Conservation (phyloP, 1,284 basidiomycete species). For the Lignosus rhinocerotis region DNA sequence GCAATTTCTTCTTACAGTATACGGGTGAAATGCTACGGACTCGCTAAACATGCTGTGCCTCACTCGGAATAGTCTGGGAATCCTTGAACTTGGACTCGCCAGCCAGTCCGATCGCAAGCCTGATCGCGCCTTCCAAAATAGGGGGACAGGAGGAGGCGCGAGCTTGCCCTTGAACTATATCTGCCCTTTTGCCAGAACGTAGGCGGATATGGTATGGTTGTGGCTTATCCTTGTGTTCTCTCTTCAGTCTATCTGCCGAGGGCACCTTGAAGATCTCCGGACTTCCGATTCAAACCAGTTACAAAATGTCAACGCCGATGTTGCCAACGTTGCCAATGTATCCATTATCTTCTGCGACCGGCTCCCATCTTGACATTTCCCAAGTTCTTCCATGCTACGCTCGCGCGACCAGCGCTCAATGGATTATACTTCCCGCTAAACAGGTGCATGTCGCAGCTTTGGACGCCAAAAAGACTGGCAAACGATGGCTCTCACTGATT, state of each 20-base stretch:
- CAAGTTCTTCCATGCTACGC: slow-evolving; percentile 22
- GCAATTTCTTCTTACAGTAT: background rate
- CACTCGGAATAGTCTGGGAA: background rate
- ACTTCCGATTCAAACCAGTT: background rate
- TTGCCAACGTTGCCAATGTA: slow-evolving; percentile 5
- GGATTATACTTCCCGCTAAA: slow-evolving; percentile 17
- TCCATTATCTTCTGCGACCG: background rate
- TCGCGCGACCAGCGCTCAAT: slow-evolving; percentile 6
- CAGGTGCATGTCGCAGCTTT: slow-evolving; percentile 23
- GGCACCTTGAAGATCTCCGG: background rate
- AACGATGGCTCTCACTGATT: slow-evolving; percentile 44
- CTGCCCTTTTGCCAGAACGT: background rate
- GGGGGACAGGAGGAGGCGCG: too few species aligned
- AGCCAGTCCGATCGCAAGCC: too few species aligned
- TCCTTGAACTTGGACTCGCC: background rate
- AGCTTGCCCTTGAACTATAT: background rate
- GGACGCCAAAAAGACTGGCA: slow-evolving; percentile 16
- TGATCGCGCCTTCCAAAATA: too few species aligned
- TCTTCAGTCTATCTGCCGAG: background rate
- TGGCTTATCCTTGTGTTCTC: background rate
- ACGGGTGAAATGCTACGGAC: background rate
- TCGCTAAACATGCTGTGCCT: background rate
- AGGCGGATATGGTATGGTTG: background rate
- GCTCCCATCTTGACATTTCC: slow-evolving; percentile 6
- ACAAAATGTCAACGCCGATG: background rate